These are phyloP conservation scores for Fraxinus sp. DNA, from an alignment of 305 asterid genomes.

Conservation along the genomic window DNA sequence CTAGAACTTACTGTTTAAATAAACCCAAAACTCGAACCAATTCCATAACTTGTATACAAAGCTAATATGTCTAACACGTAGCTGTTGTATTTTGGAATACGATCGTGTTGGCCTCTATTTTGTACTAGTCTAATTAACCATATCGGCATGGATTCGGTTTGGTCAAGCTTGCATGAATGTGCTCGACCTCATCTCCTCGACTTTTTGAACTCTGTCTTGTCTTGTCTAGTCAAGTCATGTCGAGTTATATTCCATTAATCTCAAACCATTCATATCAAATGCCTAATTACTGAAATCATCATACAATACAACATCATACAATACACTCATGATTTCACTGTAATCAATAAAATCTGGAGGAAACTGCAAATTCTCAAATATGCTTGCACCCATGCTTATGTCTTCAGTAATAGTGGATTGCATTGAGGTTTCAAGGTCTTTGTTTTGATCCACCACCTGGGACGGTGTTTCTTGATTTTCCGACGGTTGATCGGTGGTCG, in stretches of 20 bases:
- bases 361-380: constrained; percentile 30
- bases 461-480: constrained; percentile 1
- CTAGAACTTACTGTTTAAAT: too few species aligned
- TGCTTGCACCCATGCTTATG: constrained; percentile 13
- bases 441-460: background rate
- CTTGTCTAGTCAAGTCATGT: background rate
- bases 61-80: background rate
- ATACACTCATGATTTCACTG: constrained; percentile 32
- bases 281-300: constrained; percentile 41
- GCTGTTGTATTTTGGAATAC: too few species aligned
- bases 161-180: background rate
- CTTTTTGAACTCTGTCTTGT: background rate
- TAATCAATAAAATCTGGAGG: constrained; percentile 31
- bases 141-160: too few species aligned
- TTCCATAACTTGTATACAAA: background rate
- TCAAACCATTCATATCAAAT: background rate
- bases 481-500: constrained; percentile 1
- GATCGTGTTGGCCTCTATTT: too few species aligned
- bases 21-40: background rate
- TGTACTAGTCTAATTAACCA: background rate
- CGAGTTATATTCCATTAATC: background rate
- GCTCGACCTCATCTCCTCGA: background rate
- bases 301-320: too few species aligned
- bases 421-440: constrained; percentile 22
- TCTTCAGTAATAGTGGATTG: constrained; percentile 31